phyloP scores from a whole-genome alignment of 2,329 filamentous ascomycete genomes.

The Blastomyces emzantsi region DNA sequence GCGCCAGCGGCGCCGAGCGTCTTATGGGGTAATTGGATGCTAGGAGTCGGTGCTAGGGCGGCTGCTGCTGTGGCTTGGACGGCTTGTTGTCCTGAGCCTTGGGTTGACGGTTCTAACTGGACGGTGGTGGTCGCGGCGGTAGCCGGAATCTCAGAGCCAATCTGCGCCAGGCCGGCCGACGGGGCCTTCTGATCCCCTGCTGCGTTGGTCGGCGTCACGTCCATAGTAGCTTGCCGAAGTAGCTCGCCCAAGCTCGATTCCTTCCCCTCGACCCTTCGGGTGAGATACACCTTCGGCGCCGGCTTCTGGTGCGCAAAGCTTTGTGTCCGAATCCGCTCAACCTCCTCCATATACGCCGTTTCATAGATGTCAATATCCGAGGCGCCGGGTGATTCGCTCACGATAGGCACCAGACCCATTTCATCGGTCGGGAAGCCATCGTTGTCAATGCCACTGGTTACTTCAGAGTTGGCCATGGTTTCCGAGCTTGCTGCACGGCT shows the following conservation, averaged over 20 bases:
- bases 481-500: not conserved
- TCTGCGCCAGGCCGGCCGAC: not conserved
- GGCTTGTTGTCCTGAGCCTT: not conserved
- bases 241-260: constrained; percentile 23
- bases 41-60: not conserved
- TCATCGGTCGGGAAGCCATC: not conserved
- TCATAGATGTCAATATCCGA: constrained; percentile 87
- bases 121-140: not conserved
- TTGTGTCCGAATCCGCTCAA: constrained; percentile 56
- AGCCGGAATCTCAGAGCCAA: not conserved
- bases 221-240: constrained; percentile 20
- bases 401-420: constrained; percentile 9
- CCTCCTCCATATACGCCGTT: constrained; percentile 73
- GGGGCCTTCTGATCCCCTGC: not conserved
- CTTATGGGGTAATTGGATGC: not conserved
- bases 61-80: not conserved
- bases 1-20: not conserved
- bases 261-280: constrained; percentile 41
- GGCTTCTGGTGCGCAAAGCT: constrained; percentile 32
- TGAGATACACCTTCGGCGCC: constrained; percentile 51
- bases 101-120: not conserved
- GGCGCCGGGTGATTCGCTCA: constrained; percentile 67
- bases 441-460: not conserved
- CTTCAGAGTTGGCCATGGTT: not conserved
- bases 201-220: not conserved